These are phyloP conservation scores for Amphichorda felina DNA, from an alignment of 2,329 filamentous ascomycete species.

Conservation along the genomic window DNA sequence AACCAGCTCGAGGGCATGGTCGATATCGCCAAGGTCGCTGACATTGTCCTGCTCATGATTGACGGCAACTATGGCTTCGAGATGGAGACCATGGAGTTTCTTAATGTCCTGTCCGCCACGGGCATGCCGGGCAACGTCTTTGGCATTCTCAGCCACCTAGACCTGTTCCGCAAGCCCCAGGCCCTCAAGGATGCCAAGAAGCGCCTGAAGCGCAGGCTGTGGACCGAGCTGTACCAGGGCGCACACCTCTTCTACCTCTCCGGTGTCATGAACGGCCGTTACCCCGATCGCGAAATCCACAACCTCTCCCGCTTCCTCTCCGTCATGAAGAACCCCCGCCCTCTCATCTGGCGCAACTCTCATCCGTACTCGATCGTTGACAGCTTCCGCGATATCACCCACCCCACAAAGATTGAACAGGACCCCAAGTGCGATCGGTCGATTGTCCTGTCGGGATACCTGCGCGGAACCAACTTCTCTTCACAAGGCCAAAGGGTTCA, in stretches of 20 bases:
- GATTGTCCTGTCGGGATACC: conserved; percentile 82
- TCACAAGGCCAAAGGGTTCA: conserved; percentile 79
- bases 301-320: conserved; percentile 91
- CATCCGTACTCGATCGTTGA: conserved; percentile 92
- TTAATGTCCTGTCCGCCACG: conserved; percentile 84
- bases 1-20: conserved; percentile 95
- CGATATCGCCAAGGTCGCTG: conserved; percentile 91
- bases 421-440: conserved; percentile 84
- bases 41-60: conserved; percentile 96
- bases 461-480: conserved; percentile 89
- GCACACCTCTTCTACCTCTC: conserved; percentile 96
- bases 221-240: conserved; percentile 94
- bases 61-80: conserved; percentile 98
- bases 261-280: conserved; percentile 90
- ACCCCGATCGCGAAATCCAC: conserved; percentile 92
- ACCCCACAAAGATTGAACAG: conserved; percentile 82
- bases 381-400: conserved; percentile 89
- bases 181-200: conserved; percentile 91
- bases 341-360: conserved; percentile 91
- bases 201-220: conserved; percentile 86
- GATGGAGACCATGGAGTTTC: conserved; percentile 99
- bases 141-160: conserved; percentile 89
- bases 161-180: conserved; percentile 90
- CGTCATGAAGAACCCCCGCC: conserved; percentile 97
- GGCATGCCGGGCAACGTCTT: conserved; percentile 99